Base-by-base conservation (phyloP, 2,329 filamentous ascomycete genomes). In the Clonostachys byssicola region DNA sequence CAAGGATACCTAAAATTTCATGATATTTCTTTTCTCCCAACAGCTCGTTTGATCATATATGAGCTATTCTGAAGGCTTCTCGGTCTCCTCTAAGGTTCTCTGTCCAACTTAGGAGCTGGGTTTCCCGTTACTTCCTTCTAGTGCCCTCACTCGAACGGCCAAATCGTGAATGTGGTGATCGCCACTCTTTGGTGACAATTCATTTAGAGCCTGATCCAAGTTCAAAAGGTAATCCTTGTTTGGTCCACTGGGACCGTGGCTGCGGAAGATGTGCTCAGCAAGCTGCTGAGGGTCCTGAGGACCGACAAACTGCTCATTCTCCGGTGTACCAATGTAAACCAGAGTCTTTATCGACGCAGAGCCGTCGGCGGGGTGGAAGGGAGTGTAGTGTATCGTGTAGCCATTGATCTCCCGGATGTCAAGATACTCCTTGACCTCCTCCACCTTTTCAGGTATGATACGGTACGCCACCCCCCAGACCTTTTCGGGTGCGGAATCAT, bases 341-440 rank as follows among this genome's bases (percentile, higher is more conserved):
- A 96, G 80, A 49, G 78, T 75, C 46, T 62, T 66, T 57, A 82
- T 77, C 17, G 67, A 55, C 5, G 60, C 47, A 13, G 62, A 60
- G 23, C 60, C 60, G 52, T 72, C 65, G 40, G 66, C 62, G n/a
- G 67, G 58, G 57, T 92, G 75, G 65, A 97, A 96, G 0, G 87
- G 83, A 30, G 91, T 89, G 66, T 91, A 89, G 67, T 96, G 92
- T 55, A 96, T 95, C 46, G 85, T 89, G 69, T 99, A 99, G 23
- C 94, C 94, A 70, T 97, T 96, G 62, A 97, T 96, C 68, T 99
- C 94, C 42, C 94, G 86, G 54, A 96, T 92, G 66, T 97, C 92
- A 43, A 99, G 88, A 64, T 96, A 96, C 49, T 85, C 79, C 56
- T 89, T 86, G 5, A 96, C 92, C 69, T 92, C 86, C 50, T 83